Evolutionary conservation across 176 grass and related monocot species (phyloP), one percentile per base, ranked within the genome.

Genomic region (Oryza australiensis): DNA sequence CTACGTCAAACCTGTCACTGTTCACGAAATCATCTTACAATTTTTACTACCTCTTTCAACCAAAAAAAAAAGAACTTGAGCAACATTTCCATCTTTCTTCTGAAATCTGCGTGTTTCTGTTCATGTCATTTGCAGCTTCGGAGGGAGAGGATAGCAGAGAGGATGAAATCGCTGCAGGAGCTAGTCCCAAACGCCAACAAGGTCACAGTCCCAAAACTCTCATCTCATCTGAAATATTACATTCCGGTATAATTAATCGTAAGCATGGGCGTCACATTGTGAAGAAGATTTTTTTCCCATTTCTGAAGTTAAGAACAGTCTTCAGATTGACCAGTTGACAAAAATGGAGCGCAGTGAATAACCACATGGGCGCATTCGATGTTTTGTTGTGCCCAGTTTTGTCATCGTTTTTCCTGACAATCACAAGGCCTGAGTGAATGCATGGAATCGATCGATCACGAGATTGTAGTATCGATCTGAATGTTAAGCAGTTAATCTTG

Each of bases 111-210:
- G 43, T 26, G 33, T 72, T 64, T 85, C 29, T 81, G 65, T 59
- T 62, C 12, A 35, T 75, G 73, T 48, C 13, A 24, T 75, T 80
- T 20, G 57, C 88, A 98, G 95, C 95, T 98, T 76, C 90, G 95
- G 13, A 91, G 95, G 86, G 95, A 98, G 82, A 86, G 92, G 88
- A 98, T 98, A 14, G 95, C 95, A 29, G 95, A 98, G 79, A 82
- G 95, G 87, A 98, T 98, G 95, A 98, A 95, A 64, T 92, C 95
- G 29, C 89, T 98, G 41, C 95, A 98, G 62, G 95, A 98, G 85
- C 74, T 98, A 34, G 95, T 95, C 7, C 95, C 95, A 1, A 98
- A 98, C 82, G 85, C 88, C 75, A 98, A 98, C 80, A 98, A 95
- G 95, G 95, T 98, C n/a, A 28, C 32, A 51, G n/a, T 29, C 1